Base-by-base conservation (phyloP, 352 stramenopile species). In the Phytophthora parvispora region DNA sequence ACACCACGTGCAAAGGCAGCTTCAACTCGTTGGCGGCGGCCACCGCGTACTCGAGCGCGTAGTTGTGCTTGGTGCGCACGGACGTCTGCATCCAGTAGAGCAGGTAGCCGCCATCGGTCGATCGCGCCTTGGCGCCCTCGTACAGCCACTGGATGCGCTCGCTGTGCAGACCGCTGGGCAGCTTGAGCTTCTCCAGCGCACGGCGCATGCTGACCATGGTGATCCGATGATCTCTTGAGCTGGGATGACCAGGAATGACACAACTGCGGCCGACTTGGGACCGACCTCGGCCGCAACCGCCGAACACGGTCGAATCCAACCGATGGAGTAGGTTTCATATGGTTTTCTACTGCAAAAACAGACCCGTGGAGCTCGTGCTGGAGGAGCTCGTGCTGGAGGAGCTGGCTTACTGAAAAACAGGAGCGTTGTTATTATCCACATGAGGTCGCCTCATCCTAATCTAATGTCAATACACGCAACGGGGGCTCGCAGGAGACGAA, bases 1-100 rank as follows among this genome's bases (percentile, higher is more conserved):
- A 95, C 6, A 96, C 78, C 32, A 96, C 86, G 58, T 91, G 83
- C 42, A 96, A 69, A 45, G 89, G 89, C 36, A 94, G 60, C 20
- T 84, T 51, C 7, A 96, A 69, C 31, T 78, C 76, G 18, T 90
- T 90, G 15, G 89, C 87, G 1, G 81, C 84, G 2, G 84, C 80
- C 32, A 96, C 79, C 1, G 89, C 87, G 40, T 86, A 93, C 64
- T 96, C 86, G 24, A 96, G 77, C 48, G 87, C 72, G 69, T 94
- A 95, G 62, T 96, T 96, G 75, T 93, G 88, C 50, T 90, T 87
- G 27, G 86, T 74, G 42, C 89, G 89, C 69, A 95, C 84, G 2
- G 86, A 90, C 45, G 87, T 94, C 64, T 96, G 89, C 89, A 96
- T 96, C 89, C 89, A 96, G 74, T 96, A 96, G 61, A 96, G 74